phyloP scores from a whole-genome alignment of 1,284 basidiomycete genomes.

The Naganishia cerealis region DNA sequence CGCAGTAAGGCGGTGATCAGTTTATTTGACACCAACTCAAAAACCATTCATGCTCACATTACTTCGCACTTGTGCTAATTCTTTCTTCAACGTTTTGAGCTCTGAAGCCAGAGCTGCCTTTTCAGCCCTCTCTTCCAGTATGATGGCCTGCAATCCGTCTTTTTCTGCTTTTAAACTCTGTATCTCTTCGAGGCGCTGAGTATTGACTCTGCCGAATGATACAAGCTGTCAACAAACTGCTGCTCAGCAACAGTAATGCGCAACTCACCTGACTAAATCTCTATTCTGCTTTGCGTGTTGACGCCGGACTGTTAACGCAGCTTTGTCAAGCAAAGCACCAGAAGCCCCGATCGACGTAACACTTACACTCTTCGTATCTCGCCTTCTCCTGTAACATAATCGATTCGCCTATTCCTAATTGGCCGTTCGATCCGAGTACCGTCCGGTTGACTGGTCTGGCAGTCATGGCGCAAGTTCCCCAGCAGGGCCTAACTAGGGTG shows the following conservation, averaged over 20 bases:
- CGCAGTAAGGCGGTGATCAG: not conserved
- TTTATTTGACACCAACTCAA: not conserved
- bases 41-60: conserved; percentile 31
- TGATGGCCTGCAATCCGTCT: conserved; percentile 37
- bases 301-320: conserved; percentile 38
- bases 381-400: conserved; percentile 25
- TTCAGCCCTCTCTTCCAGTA: conserved; percentile 39
- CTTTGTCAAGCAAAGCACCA: not conserved
- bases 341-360: not conserved
- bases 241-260: not conserved
- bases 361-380: conserved; percentile 26
- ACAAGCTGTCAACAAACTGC: not conserved
- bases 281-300: conserved; percentile 47
- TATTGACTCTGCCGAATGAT: conserved; percentile 39
- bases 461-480: conserved; percentile 9
- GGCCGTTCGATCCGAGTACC: conserved; percentile 7
- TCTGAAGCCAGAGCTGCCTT: conserved; percentile 36
- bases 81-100: conserved; percentile 37
- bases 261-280: conserved; percentile 44
- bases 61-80: conserved; percentile 33
- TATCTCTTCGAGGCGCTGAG: conserved; percentile 38
- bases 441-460: conserved; percentile 24
- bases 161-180: conserved; percentile 42
- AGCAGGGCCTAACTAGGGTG: not conserved
- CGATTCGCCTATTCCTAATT: conserved; percentile 16